Percentiles rank a stretch among this genome's conserved stretches.
These are phyloP conservation scores for Geoglossum glabrum DNA, from an alignment of 495 filamentous ascomycete species.

Conservation along the genomic window DNA sequence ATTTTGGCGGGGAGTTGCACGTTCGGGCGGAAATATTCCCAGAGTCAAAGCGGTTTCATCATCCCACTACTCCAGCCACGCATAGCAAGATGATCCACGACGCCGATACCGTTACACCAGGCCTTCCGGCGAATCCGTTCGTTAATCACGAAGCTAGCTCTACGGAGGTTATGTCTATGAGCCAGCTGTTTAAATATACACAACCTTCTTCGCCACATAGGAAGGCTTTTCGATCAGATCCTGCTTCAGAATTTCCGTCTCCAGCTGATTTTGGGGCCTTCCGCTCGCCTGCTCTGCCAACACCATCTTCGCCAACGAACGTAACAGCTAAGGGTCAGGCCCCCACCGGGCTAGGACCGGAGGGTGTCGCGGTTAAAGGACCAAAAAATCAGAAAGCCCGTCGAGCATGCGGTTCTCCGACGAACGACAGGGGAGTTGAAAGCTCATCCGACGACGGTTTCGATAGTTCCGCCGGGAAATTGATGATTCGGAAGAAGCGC, in stretches of 20 bases:
- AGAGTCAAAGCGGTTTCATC: not conserved
- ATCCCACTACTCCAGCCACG: conserved; percentile 1
- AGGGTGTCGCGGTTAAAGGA: conserved; percentile 18
- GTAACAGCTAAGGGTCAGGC: conserved; percentile 11
- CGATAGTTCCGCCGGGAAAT: not conserved
- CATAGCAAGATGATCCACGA: not conserved
- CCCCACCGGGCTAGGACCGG: conserved; percentile 15
- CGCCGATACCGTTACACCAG: not conserved
- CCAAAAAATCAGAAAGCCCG: not conserved
- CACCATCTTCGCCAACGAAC: conserved; percentile 14
- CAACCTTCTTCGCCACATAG: conserved; percentile 21
- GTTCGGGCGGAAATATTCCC: not conserved
- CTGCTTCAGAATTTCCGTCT: conserved; percentile 20
- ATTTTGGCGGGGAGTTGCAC: not conserved
- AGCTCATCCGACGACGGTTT: conserved; percentile 5
- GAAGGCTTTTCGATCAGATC: conserved; percentile 16
- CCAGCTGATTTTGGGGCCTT: conserved; percentile 15
- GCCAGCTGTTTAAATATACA: conserved; percentile 22
- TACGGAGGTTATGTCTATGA: conserved; percentile 15
- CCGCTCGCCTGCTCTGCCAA: conserved; percentile 14
- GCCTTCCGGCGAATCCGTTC: conserved; percentile 10
- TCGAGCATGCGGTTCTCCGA: conserved; percentile 2
- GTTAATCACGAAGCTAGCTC: conserved; percentile 8
- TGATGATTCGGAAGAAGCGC: not conserved
- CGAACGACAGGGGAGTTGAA: conserved; percentile 5